Conservation (phyloP, 768 basidiomycete genomes). For the Mycena vitilis region DNA sequence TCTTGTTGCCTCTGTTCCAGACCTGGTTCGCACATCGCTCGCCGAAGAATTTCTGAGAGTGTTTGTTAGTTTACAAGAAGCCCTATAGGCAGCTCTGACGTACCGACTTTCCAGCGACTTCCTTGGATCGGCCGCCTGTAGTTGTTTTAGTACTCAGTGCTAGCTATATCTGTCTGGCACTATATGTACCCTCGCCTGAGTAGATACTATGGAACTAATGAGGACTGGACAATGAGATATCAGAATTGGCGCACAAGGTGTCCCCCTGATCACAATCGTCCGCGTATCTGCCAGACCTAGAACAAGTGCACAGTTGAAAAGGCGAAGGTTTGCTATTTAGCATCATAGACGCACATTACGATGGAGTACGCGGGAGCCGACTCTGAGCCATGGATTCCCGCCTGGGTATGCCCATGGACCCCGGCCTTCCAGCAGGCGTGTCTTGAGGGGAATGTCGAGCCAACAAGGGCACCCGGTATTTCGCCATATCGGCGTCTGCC, state of each 20-base stretch:
- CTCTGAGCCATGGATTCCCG: conserved; percentile 53
- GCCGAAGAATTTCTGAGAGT: conserved; percentile 33
- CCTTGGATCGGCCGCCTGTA: conserved; percentile 1
- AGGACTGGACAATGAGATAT: neutral
- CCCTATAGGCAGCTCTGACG: neutral
- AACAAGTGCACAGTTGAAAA: neutral
- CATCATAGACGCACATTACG: conserved; percentile 43
- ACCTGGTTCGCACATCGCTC: conserved; percentile 47
- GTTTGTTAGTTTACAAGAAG: neutral
- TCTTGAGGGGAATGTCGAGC: conserved; percentile 40
- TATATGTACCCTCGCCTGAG: conserved; percentile 12
- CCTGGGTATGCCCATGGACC: conserved; percentile 47
- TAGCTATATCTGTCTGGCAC: neutral
- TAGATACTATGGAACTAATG: conserved; percentile 9
- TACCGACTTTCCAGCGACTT: neutral
- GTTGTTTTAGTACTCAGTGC: neutral
- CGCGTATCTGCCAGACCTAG: conserved; percentile 52
- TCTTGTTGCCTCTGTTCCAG: conserved; percentile 37
- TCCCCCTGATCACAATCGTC: conserved; percentile 54
- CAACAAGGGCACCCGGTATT: conserved; percentile 40
- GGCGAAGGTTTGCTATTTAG: neutral
- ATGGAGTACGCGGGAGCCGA: conserved; percentile 52
- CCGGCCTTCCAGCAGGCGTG: conserved; percentile 39
- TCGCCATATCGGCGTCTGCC: conserved; percentile 45
- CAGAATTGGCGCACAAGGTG: conserved; percentile 43